Percentiles rank a stretch among this genome's conserved stretches.
phyloP scores from a whole-genome alignment of 2,329 filamentous ascomycete species.

The Ascochyta lentis region DNA sequence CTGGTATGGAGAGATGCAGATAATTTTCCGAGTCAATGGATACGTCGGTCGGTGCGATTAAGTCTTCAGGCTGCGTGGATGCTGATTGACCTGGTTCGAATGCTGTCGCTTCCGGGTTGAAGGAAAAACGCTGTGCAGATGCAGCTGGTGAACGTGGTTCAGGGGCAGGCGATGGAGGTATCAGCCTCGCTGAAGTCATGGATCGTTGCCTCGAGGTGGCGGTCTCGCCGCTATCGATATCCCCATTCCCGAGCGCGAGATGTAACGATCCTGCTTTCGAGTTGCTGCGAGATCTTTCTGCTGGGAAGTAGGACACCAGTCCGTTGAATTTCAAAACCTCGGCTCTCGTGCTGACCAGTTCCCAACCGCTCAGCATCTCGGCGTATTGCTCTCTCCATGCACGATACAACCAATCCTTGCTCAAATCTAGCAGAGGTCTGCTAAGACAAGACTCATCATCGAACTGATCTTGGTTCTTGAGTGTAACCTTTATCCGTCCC shows the following conservation, averaged over 20 bases:
- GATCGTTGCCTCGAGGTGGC: conserved; percentile 26
- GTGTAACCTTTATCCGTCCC: conserved; percentile 54
- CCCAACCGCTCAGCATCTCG: conserved; percentile 65
- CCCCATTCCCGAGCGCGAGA: conserved; percentile 31
- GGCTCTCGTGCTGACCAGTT: conserved; percentile 59
- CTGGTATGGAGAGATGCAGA: conserved; percentile 40
- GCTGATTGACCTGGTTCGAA: conserved; percentile 37
- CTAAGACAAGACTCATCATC: conserved; percentile 58
- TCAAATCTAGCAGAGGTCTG: conserved; percentile 58
- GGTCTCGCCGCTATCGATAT: conserved; percentile 16
- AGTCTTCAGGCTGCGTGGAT: conserved; percentile 24
- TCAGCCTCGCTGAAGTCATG: conserved; percentile 32
- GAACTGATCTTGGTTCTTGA: conserved; percentile 65
- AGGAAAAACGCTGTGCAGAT: conserved; percentile 41
- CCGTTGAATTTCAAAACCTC: conserved; percentile 66
- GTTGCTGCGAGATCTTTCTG: conserved; percentile 25
- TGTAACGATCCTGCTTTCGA: conserved; percentile 38
- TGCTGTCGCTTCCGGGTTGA: conserved; percentile 47
- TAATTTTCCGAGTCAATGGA: conserved; percentile 36
- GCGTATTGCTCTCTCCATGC: conserved; percentile 65
- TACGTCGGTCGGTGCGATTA: conserved; percentile 22
- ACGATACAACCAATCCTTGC: conserved; percentile 56
- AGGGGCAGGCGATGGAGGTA: conserved; percentile 29
- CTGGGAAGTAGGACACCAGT: conserved; percentile 46
- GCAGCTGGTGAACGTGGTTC: conserved; percentile 32